These are phyloP conservation scores for Pulveroboletus ravenelii DNA, from an alignment of 768 basidiomycete genomes.

Conservation along the genomic window DNA sequence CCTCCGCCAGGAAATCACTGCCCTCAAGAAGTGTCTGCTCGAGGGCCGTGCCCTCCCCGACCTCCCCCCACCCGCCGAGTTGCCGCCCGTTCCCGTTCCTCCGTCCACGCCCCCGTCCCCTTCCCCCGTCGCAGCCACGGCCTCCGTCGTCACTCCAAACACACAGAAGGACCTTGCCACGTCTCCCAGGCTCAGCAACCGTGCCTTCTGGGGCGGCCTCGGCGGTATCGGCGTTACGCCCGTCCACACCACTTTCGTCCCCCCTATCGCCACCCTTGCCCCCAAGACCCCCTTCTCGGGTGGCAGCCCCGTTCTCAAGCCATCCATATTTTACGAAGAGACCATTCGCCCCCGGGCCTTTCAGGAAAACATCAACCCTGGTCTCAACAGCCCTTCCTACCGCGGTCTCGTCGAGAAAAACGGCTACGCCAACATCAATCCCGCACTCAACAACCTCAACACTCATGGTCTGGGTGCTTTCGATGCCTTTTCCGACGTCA, in stretches of 20 bases:
- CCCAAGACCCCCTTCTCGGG: slow-evolving; percentile 17
- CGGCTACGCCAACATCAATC: slow-evolving; percentile 28
- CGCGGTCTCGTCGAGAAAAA: slow-evolving; percentile 29
- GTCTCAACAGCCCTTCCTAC: slow-evolving; percentile 23
- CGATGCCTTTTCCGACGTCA: slow-evolving; percentile 74
- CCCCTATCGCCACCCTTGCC: slow-evolving; percentile 48
- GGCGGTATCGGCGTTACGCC: slow-evolving; percentile 71
- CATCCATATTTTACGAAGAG: slow-evolving; percentile 30
- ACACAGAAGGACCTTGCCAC: slow-evolving; percentile 73
- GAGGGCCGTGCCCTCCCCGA: slow-evolving; percentile 52
- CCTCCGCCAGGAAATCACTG: slow-evolving; percentile 68
- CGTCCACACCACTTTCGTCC: slow-evolving; percentile 79
- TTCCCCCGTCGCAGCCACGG: slow-evolving; percentile 13
- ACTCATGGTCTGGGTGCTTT: slow-evolving; percentile 43
- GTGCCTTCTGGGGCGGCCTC: slow-evolving; percentile 80
- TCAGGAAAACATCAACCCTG: slow-evolving; percentile 27
- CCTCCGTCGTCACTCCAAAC: slow-evolving; percentile 53
- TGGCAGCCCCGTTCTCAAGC: slow-evolving; percentile 28
- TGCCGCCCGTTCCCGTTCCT: slow-evolving; percentile 29
- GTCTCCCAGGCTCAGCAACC: slow-evolving; percentile 47
- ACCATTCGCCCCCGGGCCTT: slow-evolving; percentile 19
- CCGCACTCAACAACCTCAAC: slow-evolving; percentile 27
- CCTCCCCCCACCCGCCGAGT: slow-evolving; percentile 44
- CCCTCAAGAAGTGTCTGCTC: slow-evolving; percentile 71
- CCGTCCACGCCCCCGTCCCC: slow-evolving; percentile 40